Conservation (phyloP, 2,329 filamentous ascomycete genomes). For the Neurospora sp. region DNA sequence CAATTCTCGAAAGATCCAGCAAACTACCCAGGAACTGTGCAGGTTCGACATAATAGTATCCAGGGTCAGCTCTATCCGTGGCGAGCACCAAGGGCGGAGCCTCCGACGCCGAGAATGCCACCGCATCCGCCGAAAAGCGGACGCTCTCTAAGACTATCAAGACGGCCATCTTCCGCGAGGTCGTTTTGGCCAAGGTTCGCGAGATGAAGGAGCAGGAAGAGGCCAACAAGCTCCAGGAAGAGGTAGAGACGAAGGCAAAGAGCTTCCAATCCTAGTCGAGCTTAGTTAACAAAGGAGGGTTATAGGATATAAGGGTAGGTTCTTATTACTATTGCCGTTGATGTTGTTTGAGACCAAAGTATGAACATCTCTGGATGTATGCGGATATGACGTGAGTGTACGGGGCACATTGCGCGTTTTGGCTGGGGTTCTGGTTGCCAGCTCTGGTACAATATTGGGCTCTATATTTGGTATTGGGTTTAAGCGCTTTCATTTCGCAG, state of each 20-base stretch:
- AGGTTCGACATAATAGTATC: too few species aligned
- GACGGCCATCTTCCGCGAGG: slow-evolving; percentile 80
- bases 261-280: slow-evolving; percentile 19
- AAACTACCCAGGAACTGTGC: too few species aligned
- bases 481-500: not conserved
- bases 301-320: not conserved
- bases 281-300: not conserved
- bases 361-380: not conserved
- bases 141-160: slow-evolving; percentile 42
- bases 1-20: too few species aligned
- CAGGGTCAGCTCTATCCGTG: slow-evolving; percentile 7
- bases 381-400: not conserved
- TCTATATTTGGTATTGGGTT: not conserved
- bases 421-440: not conserved
- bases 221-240: slow-evolving; percentile 55
- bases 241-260: slow-evolving; percentile 39
- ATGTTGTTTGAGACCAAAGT: not conserved
- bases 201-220: slow-evolving; percentile 86
- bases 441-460: not conserved
- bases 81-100: slow-evolving; percentile 14
- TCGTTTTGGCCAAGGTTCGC: slow-evolving; percentile 85
- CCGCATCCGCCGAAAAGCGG: slow-evolving; percentile 25
- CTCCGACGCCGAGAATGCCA: slow-evolving; percentile 26
- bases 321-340: not conserved
- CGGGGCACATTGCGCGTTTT: not conserved